Evolutionary conservation across 192 early-diverging fungal species (phyloP).

Genomic region (Chytriomyces sp.): DNA sequence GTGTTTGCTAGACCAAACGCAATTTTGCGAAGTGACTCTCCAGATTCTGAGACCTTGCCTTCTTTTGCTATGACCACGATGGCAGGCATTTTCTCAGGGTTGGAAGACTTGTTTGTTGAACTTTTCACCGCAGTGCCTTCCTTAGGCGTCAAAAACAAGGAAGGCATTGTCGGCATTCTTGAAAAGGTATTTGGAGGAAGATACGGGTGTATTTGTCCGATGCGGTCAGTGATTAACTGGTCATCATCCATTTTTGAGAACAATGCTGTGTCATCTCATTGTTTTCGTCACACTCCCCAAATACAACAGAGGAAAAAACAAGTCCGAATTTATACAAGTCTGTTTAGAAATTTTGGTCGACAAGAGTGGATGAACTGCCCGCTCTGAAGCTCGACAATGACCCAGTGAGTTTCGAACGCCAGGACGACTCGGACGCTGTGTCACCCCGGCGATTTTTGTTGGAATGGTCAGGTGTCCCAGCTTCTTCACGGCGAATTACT

Average conservation of each 20-base stretch:
- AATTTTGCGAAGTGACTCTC: not conserved
- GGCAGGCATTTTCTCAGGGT: too few relatives aligned
- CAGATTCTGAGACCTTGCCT: not conserved
- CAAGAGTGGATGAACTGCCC: not conserved
- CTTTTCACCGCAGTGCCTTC: too few relatives aligned
- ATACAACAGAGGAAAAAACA: too few relatives aligned
- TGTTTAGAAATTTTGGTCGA: conserved; percentile 1
- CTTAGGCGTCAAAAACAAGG: too few relatives aligned
- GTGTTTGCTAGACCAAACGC: conserved; percentile 1
- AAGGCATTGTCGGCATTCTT: conserved; percentile 4
- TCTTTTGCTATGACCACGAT: too few relatives aligned
- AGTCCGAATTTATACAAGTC: too few relatives aligned
- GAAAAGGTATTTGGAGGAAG: not conserved
- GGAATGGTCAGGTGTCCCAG: not conserved
- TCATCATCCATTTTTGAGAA: too few relatives aligned
- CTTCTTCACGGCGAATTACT: not conserved
- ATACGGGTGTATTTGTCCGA: not conserved
- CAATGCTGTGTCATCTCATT: too few relatives aligned
- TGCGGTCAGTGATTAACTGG: not conserved
- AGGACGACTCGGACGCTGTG: too few relatives aligned
- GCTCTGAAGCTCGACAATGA: not conserved
- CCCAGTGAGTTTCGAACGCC: too few relatives aligned
- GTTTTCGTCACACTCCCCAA: not conserved
- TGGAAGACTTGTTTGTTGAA: too few relatives aligned
- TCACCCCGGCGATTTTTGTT: too few relatives aligned